phyloP scores from a whole-genome alignment of 495 filamentous ascomycete genomes.

The Ascodesmis nigricans region DNA sequence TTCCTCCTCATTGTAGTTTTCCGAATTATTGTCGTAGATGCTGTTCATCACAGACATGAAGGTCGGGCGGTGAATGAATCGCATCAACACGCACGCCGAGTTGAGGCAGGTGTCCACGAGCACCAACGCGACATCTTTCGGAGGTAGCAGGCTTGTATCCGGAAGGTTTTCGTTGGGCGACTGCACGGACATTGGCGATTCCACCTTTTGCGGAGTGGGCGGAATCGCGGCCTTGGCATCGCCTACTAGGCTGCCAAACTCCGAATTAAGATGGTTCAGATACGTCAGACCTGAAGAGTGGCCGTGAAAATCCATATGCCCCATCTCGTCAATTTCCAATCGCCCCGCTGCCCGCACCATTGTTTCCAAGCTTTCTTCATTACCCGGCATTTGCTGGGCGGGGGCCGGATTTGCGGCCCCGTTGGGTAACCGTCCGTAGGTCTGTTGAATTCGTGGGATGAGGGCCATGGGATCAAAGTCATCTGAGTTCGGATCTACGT shows the following conservation, averaged over 20 bases:
- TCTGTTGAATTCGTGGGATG: conserved; percentile 13
- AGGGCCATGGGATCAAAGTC: conserved; percentile 36
- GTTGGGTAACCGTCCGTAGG: no score
- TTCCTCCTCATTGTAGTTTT: conserved; percentile 50
- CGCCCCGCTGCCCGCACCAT: conserved; percentile 86
- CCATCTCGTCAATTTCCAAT: conserved; percentile 75
- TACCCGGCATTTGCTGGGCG: no score
- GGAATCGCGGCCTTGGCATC: conserved; percentile 27
- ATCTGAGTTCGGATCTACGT: conserved; percentile 63
- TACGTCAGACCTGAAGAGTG: conserved; percentile 83
- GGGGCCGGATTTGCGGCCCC: not conserved
- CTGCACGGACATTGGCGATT: no score
- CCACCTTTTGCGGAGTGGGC: no score
- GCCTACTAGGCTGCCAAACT: conserved; percentile 50
- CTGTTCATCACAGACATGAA: conserved; percentile 60
- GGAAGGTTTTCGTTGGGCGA: conserved; percentile 26
- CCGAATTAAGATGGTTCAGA: conserved; percentile 59
- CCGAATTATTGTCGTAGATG: conserved; percentile 50
- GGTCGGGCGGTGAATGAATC: conserved; percentile 70
- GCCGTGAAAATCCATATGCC: conserved; percentile 87
- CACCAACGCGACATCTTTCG: conserved; percentile 38
- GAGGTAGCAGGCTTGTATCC: conserved; percentile 46
- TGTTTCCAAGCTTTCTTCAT: no score
- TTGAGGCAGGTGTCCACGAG: conserved; percentile 61
- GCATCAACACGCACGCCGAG: conserved; percentile 61